Percentiles rank a stretch among this genome's conserved stretches.
Conservation (phyloP, 1,139 yeast genomes). For the Sugiyamaella japonica region DNA sequence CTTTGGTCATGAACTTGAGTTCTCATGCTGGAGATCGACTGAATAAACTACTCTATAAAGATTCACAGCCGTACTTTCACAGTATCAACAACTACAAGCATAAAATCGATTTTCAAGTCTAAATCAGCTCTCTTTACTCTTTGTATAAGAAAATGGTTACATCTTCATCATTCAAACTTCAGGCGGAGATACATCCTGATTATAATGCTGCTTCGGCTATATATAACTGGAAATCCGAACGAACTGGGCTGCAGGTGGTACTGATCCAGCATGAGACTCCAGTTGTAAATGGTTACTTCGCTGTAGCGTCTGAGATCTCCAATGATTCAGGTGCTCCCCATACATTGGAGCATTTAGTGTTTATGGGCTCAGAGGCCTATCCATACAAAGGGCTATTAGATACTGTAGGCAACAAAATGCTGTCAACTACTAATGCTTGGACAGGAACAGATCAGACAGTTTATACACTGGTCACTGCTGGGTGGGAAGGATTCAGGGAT, state of each 20-base stretch:
- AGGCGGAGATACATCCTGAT: constrained; percentile 32
- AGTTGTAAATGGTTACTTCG: constrained; percentile 86
- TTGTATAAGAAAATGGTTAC: constrained; percentile 4
- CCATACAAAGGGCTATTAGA: constrained; percentile 94
- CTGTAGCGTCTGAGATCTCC: constrained; percentile 88
- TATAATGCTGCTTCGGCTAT: constrained; percentile 26
- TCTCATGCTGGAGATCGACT: constrained; percentile 13
- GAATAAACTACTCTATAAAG: background rate
- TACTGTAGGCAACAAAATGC: constrained; percentile 78
- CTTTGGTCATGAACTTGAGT: background rate
- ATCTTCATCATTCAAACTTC: constrained; percentile 25
- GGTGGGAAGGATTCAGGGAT: constrained; percentile 91
- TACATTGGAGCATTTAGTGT: constrained; percentile 89
- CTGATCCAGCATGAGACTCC: constrained; percentile 83
- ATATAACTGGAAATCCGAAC: constrained; percentile 62
- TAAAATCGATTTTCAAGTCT: background rate
- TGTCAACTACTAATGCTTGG: constrained; percentile 95
- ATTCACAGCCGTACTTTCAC: constrained; percentile 8
- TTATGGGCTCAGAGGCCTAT: constrained; percentile 88
- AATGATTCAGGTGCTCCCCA: constrained; percentile 94
- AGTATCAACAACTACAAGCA: background rate
- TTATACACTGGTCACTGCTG: constrained; percentile 87
- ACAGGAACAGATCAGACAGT: constrained; percentile 96
- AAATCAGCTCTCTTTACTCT: background rate
- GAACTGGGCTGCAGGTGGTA: constrained; percentile 82